Conservation (phyloP, 1,284 basidiomycete species). For the Ganoderma meredithae region DNA sequence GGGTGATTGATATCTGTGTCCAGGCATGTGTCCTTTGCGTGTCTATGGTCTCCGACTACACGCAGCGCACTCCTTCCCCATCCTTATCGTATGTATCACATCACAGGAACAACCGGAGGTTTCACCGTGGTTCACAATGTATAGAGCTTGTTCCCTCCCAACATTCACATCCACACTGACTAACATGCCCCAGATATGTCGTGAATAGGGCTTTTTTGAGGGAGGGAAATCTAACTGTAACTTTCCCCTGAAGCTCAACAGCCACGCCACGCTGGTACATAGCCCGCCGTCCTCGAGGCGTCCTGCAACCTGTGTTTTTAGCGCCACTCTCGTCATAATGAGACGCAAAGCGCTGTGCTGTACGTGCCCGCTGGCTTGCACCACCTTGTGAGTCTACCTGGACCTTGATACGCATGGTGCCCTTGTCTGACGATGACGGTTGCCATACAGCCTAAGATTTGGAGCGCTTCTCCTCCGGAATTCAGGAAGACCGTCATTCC, state of each 20-base stretch:
- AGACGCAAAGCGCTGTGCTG: not conserved
- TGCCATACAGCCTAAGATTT: not conserved
- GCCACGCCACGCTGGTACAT: not conserved
- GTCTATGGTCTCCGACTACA: not conserved
- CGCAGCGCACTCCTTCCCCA: not conserved
- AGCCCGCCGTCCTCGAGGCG: slow-evolving; percentile 10
- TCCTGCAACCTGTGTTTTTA: not conserved
- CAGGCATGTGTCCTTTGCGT: not conserved
- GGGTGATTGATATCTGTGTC: not conserved
- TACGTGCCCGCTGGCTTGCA: not conserved
- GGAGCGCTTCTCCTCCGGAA: not conserved
- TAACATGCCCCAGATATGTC: not conserved
- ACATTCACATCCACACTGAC: too few species aligned
- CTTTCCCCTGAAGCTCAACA: not conserved
- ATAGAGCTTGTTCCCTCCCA: not conserved
- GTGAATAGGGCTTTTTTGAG: not conserved
- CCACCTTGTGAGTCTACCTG: not conserved
- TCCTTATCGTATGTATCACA: not conserved
- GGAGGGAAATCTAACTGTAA: not conserved
- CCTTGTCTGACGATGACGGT: not conserved
- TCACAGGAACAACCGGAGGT: not conserved
- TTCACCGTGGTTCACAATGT: not conserved
- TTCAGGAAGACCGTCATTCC: not conserved
- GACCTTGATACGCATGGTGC: not conserved
- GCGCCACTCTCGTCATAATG: not conserved